These are phyloP conservation scores for Quercus gilva DNA, from an alignment of 306 rosid species.

Conservation along the genomic window DNA sequence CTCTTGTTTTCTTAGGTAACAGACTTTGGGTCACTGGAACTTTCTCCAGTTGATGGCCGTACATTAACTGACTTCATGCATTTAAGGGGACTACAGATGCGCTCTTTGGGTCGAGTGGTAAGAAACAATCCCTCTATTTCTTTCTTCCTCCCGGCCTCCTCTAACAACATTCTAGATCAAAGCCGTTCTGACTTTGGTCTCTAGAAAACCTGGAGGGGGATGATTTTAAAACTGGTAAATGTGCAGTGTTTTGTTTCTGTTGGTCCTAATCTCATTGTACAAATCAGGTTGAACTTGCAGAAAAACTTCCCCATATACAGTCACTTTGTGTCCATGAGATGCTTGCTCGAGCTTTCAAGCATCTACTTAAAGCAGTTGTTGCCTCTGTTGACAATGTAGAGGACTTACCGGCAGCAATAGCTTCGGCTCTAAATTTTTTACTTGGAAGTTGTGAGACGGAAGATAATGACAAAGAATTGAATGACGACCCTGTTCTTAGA, in stretches of 20 bases:
- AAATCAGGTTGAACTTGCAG: conserved; percentile 81
- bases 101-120: conserved; percentile 90
- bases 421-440: conserved; percentile 68
- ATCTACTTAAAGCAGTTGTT: conserved; percentile 67
- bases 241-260: not conserved
- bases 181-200: not conserved
- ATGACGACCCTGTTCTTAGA: conserved; percentile 52
- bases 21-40: conserved; percentile 96
- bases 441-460: conserved; percentile 55
- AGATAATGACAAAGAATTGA: conserved; percentile 37
- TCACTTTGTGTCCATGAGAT: conserved; percentile 97
- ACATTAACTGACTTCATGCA: conserved; percentile 97
- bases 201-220: not conserved
- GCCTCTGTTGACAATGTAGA: conserved; percentile 53
- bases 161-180: conserved; percentile 1
- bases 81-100: conserved; percentile 85
- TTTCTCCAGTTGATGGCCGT: conserved; percentile 98
- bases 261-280: conserved; percentile 33
- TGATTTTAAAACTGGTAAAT: not conserved
- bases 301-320: conserved; percentile 91
- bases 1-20: conserved; percentile 53
- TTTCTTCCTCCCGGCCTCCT: conserved; percentile 6
- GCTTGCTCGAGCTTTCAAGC: conserved; percentile 95
- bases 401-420: conserved; percentile 60
- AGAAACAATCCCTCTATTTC: conserved; percentile 21